These are phyloP conservation scores for Crithidia brevicula DNA, from an alignment of 208 protist species.

Conservation along the genomic window DNA sequence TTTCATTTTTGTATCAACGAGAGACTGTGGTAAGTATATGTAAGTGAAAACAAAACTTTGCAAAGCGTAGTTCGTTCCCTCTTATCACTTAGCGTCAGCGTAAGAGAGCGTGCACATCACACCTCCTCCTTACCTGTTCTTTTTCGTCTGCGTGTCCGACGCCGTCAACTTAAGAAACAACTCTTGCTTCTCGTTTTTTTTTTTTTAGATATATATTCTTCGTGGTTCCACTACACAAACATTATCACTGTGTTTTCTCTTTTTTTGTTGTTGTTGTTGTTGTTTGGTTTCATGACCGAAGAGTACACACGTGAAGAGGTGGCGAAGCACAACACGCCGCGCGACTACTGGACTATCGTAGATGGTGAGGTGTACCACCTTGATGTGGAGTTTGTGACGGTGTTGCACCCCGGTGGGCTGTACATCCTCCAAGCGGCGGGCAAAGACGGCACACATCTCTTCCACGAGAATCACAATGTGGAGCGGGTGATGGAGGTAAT, in stretches of 20 bases:
- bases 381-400: conserved; percentile 36
- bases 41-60: too few relatives aligned
- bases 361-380: conserved; percentile 49
- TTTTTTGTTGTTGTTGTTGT: conserved; percentile 2
- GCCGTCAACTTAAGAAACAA: too few relatives aligned
- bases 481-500: conserved; percentile 31
- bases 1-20: too few relatives aligned
- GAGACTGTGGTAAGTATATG: too few relatives aligned
- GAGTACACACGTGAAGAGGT: conserved; percentile 43
- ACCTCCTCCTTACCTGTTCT: too few relatives aligned
- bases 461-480: conserved; percentile 27
- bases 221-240: too few relatives aligned
- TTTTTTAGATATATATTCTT: not conserved
- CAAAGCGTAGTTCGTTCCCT: too few relatives aligned
- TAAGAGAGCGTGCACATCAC: too few relatives aligned
- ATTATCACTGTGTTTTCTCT: too few relatives aligned
- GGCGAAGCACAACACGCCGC: conserved; percentile 39
- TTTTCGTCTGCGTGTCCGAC: too few relatives aligned
- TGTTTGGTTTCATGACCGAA: conserved; percentile 1
- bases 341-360: conserved; percentile 62
- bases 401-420: conserved; percentile 37
- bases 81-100: too few relatives aligned
- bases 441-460: conserved; percentile 43
- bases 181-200: too few relatives aligned
- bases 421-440: conserved; percentile 41